Percentiles rank a stretch among this genome's conserved stretches.
phyloP scores from a whole-genome alignment of 1,139 yeast species.

The Magnusiomyces fungicola region DNA sequence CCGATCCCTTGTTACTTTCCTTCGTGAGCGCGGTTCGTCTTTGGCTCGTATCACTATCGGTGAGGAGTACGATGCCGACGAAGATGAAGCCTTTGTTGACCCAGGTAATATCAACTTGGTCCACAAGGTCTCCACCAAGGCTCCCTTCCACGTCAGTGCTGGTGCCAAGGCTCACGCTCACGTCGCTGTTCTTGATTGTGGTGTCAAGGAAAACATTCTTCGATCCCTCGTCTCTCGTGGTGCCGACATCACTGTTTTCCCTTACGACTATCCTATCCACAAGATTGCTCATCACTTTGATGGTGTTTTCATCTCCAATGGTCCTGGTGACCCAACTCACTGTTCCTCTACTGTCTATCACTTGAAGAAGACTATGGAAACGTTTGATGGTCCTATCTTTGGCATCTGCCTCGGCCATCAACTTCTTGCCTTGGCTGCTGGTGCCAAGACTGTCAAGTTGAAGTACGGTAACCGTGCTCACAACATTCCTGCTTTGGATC shows the following conservation, averaged over 20 bases:
- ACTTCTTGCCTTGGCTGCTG: conserved; percentile 86
- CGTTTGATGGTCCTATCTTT: conserved; percentile 75
- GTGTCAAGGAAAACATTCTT: conserved; percentile 93
- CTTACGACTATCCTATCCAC: conserved; percentile 88
- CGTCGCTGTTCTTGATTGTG: conserved; percentile 93
- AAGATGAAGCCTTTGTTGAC: conserved; percentile 85
- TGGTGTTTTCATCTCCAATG: conserved; percentile 90
- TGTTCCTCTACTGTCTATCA: conserved; percentile 74
- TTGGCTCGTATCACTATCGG: conserved; percentile 85
- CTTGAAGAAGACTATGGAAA: conserved; percentile 63
- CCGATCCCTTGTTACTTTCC: conserved; percentile 81
- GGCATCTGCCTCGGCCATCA: conserved; percentile 98
- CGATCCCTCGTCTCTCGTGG: conserved; percentile 92
- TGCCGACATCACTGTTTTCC: conserved; percentile 92
- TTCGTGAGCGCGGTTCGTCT: conserved; percentile 94
- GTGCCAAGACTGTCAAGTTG: conserved; percentile 86
- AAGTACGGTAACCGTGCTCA: conserved; percentile 98
- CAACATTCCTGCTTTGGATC: conserved; percentile 90
- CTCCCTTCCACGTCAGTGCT: conserved; percentile 81
- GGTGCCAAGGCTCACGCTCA: conserved; percentile 51
- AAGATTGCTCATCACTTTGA: conserved; percentile 88
- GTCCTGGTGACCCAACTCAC: conserved; percentile 98
- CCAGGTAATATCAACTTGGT: conserved; percentile 91
- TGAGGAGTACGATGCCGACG: conserved; percentile 84
- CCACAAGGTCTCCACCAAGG: conserved; percentile 88